Percentiles rank a stretch among this genome's conserved stretches.
Conservation (phyloP, 2,329 filamentous ascomycete genomes). For the Leptographium procerum region DNA sequence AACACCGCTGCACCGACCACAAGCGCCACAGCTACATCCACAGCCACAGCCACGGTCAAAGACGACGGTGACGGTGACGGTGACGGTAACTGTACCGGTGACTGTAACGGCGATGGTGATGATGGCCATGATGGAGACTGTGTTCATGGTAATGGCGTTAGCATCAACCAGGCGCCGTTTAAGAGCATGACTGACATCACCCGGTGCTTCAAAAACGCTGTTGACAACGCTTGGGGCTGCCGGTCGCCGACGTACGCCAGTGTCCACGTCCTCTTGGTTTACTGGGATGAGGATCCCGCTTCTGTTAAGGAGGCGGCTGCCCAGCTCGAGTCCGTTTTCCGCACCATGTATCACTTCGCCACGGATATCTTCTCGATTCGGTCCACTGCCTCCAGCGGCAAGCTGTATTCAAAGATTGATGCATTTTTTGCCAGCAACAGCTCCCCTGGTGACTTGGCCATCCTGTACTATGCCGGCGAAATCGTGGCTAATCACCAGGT, state of each 20-base stretch:
- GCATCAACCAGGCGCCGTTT: neutral
- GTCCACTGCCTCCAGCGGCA: neutral
- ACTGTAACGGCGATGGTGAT: neutral
- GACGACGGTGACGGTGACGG: neutral
- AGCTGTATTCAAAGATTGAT: conserved; percentile 2
- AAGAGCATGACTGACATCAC: conserved; percentile 11
- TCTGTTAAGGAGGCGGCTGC: neutral
- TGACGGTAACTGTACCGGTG: neutral
- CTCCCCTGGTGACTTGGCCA: conserved; percentile 8
- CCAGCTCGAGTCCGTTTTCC: conserved; percentile 8
- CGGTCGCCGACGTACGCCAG: conserved; percentile 9
- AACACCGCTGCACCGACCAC: neutral
- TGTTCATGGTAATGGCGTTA: neutral
- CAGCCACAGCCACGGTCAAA: neutral
- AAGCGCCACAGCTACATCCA: neutral
- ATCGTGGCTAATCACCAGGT: neutral
- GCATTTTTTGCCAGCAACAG: conserved; percentile 5
- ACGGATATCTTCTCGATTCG: conserved; percentile 6
- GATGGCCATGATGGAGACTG: too few species aligned
- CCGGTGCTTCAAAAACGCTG: conserved; percentile 8
- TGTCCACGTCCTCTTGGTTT: conserved; percentile 9
- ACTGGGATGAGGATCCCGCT: conserved; percentile 10
- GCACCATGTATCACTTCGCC: conserved; percentile 5
- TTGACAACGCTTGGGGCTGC: conserved; percentile 7
- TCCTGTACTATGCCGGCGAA: conserved; percentile 13